These are phyloP conservation scores for Cardamine occulta DNA, from an alignment of 345 rosid genomes.

Conservation along the genomic window DNA sequence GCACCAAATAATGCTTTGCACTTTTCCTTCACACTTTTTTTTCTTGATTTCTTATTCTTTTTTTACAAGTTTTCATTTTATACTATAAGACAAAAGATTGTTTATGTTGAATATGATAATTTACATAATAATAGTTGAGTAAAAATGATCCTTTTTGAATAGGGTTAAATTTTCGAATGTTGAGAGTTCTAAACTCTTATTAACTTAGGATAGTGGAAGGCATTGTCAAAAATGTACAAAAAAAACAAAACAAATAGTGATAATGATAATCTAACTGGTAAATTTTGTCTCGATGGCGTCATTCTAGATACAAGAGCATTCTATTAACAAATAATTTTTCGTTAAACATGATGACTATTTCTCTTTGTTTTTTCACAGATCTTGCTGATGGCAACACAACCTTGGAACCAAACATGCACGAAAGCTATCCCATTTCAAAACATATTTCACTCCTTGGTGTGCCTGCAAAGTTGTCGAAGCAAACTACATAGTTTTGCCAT, in stretches of 20 bases:
- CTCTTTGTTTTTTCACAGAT: neutral
- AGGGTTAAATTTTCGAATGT: neutral
- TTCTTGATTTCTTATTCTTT: neutral
- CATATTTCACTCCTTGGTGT: neutral
- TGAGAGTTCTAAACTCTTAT: neutral
- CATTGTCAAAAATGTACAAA: neutral
- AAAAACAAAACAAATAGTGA: neutral
- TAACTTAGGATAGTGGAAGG: neutral
- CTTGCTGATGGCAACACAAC: neutral
- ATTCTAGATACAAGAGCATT: neutral
- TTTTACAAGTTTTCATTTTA: neutral
- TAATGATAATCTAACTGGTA: neutral
- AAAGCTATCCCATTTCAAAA: neutral
- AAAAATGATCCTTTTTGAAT: neutral
- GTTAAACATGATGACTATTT: neutral
- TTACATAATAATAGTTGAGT: neutral
- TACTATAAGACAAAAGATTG: constrained; percentile 1
- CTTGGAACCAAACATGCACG: neutral
- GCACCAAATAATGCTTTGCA: constrained; percentile 24
- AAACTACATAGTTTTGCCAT: neutral
- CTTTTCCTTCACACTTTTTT: neutral
- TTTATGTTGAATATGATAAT: neutral
- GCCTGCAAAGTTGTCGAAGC: neutral
- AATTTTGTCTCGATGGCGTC: neutral
- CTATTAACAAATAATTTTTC: neutral